These are phyloP conservation scores for Boletales sp. DNA, from an alignment of 768 basidiomycete genomes.

Conservation along the genomic window DNA sequence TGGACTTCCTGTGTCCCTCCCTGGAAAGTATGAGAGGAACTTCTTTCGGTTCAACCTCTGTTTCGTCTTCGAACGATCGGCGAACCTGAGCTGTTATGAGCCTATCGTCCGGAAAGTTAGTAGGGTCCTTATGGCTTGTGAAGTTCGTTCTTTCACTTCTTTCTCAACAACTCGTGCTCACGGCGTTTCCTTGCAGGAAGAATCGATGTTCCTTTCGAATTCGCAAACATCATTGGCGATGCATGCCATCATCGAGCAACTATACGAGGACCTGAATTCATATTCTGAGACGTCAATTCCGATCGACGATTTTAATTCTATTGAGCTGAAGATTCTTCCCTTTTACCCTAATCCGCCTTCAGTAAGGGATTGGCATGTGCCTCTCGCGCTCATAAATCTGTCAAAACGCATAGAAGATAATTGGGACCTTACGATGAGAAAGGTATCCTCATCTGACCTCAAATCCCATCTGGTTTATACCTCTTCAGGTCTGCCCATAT, in stretches of 20 bases:
- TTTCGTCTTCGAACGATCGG: conserved; percentile 90
- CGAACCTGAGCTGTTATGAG: conserved; percentile 93
- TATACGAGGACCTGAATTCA: conserved; percentile 96
- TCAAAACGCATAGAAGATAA: conserved; percentile 79
- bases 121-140: conserved; percentile 82
- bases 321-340: conserved; percentile 94
- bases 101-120: conserved; percentile 93
- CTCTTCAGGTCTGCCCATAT: conserved; percentile 57
- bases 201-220: conserved; percentile 83
- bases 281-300: conserved; percentile 94
- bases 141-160: conserved; percentile 51
- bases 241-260: conserved; percentile 86
- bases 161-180: conserved; percentile 1
- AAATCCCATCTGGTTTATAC: background rate
- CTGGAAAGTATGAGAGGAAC: conserved; percentile 76
- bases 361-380: conserved; percentile 95
- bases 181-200: conserved; percentile 53
- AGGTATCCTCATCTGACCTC: conserved; percentile 43
- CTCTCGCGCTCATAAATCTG: conserved; percentile 83
- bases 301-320: conserved; percentile 89
- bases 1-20: conserved; percentile 84
- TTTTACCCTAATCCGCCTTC: conserved; percentile 92
- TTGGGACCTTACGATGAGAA: conserved; percentile 94
- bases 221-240: conserved; percentile 62
- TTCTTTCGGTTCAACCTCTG: conserved; percentile 94